Base-by-base conservation (phyloP, 768 basidiomycete species). In the Rhizopogon vesiculosus region DNA sequence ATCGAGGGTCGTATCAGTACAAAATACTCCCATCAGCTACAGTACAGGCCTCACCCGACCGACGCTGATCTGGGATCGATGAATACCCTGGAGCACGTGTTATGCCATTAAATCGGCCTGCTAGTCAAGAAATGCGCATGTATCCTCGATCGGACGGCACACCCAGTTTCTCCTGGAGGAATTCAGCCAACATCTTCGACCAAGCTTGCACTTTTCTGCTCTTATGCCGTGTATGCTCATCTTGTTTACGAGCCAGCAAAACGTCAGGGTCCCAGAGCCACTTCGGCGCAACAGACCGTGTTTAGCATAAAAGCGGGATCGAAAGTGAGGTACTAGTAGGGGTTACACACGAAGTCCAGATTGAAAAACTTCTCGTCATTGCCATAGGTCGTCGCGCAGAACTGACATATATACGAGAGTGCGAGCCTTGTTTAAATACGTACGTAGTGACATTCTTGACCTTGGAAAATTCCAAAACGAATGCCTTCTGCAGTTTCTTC, bases 251-350 rank as follows among this genome's bases (percentile, higher is more conserved):
- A 39, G 39, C 38, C 35, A 60, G 45, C 18, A 19, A 29, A 29
- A n/a, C 9, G 9, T 28, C 16, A 13, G 15, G 19, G 9, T 2
- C 12, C 2, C 38, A 48, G 16, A 5, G 29, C 19, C 6, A 25
- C 7, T 1, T 25, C 25, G 25, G 25, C 42, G 29, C 35, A 19
- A 86, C 89, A 25, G 25, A 25, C 88, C 56, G 86, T 70, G 13
- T 57, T 38, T 33, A 89, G 70, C 50, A 78, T 71, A 69, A 86
- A 80, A 3, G 86, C 83, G 18, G 87, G 87, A 15, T 87, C 86
- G 53, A 86, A 79, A 4, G 80, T 25, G 25, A 25, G 25, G 25
- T 25, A 5, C 25, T 25, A 25, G 25, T 73, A 75, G 51, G 87
- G 82, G 60, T 84, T 82, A 72, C 83, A 76, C 10, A 66, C 73